These are phyloP conservation scores for Solanum lignicaule DNA, from an alignment of 257 asterid genomes.

Conservation along the genomic window DNA sequence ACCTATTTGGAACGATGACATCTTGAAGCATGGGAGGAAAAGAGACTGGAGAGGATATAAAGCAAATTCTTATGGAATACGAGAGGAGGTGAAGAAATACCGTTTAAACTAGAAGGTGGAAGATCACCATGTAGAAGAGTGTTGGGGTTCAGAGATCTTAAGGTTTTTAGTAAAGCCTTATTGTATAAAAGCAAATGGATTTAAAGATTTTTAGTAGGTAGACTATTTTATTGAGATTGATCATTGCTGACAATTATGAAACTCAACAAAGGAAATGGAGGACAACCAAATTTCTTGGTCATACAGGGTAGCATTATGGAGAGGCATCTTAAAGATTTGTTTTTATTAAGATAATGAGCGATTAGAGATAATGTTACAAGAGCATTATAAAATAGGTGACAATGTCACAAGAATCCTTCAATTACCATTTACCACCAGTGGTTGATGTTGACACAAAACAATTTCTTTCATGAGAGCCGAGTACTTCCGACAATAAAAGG, in stretches of 20 bases:
- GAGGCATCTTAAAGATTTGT: not conserved
- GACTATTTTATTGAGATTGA: not conserved
- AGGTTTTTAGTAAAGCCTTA: not conserved
- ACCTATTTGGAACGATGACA: not conserved
- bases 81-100: not conserved
- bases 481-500: not conserved
- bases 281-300: not conserved
- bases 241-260: not conserved
- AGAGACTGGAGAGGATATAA: not conserved
- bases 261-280: not conserved
- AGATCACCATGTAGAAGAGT: not conserved
- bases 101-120: not conserved
- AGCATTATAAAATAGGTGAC: not conserved
- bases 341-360: not conserved
- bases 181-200: not conserved
- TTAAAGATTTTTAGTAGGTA: not conserved
- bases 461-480: not conserved
- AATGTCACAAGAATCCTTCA: not conserved
- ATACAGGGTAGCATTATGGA: not conserved
- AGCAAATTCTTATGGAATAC: not conserved
- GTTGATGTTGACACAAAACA: not conserved
- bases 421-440: not conserved
- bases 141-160: not conserved
- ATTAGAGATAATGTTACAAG: not conserved
- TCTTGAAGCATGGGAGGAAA: not conserved